Evolutionary conservation across 2,329 filamentous ascomycete genomes (phyloP).

Genomic region (Sclerotinia glacialis): DNA sequence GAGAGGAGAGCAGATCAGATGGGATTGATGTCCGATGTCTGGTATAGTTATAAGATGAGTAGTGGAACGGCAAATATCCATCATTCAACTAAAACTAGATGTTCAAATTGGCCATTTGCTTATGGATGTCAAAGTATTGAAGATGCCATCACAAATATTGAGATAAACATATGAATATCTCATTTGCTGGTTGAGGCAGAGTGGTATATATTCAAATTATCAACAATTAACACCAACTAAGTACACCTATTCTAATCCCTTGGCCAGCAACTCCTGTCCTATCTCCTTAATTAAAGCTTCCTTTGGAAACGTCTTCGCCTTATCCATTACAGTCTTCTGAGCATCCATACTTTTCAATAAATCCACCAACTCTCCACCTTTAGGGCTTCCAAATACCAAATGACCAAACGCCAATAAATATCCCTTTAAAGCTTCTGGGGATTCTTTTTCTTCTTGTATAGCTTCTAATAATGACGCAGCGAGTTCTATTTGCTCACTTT

Average conservation of each 20-base stretch:
- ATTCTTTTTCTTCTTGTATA: slow-evolving; percentile 55
- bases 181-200: not conserved
- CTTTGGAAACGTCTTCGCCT: slow-evolving; percentile 54
- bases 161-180: not conserved
- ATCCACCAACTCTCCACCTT: slow-evolving; percentile 74
- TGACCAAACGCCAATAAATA: slow-evolving; percentile 74
- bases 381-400: slow-evolving; percentile 66
- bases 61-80: no score
- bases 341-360: slow-evolving; percentile 78
- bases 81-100: not conserved
- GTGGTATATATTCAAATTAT: not conserved
- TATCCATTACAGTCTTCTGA: slow-evolving; percentile 57
- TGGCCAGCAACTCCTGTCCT: slow-evolving; percentile 45
- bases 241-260: slow-evolving; percentile 26
- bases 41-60: no score
- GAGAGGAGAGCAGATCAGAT: no score
- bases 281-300: slow-evolving; percentile 56
- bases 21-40: no score
- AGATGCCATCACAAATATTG: not conserved
- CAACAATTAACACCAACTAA: not conserved
- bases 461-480: slow-evolving; percentile 78
- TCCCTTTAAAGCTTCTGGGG: slow-evolving; percentile 72
- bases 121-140: not conserved
- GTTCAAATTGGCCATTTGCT: not conserved
- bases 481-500: slow-evolving; percentile 75